Conservation (phyloP, 208 protist genomes). For the Leishmania tarentolae region DNA sequence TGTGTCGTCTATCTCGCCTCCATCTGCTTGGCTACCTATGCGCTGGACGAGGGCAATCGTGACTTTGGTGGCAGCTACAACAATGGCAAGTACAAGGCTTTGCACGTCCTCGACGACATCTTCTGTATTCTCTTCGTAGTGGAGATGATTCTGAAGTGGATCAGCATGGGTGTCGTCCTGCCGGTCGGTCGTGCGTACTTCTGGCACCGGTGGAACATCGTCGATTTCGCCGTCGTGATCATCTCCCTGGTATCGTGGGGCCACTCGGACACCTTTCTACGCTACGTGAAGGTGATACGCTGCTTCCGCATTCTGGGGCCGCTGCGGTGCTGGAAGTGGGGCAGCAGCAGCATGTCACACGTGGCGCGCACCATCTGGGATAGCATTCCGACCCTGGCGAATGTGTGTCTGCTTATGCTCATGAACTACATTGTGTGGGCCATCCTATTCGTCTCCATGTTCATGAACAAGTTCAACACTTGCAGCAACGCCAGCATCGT, state of each 20-base stretch:
- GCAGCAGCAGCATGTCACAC: conserved; percentile 59
- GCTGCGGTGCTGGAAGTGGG: conserved; percentile 54
- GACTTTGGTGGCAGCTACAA: conserved; percentile 69
- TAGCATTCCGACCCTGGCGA: conserved; percentile 79
- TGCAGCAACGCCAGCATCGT: conserved; percentile 58
- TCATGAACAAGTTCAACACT: conserved; percentile 84
- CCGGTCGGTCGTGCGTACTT: conserved; percentile 81
- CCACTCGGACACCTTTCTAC: conserved; percentile 40
- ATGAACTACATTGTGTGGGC: conserved; percentile 93
- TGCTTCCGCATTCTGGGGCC: conserved; percentile 84
- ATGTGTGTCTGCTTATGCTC: conserved; percentile 85
- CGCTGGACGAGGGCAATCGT: conserved; percentile 48
- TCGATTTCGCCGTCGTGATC: conserved; percentile 89
- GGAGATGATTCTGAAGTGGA: conserved; percentile 91
- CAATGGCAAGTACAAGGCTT: conserved; percentile 70
- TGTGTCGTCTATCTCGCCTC: conserved; percentile 71
- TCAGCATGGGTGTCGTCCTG: conserved; percentile 86
- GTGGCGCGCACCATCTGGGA: conserved; percentile 77
- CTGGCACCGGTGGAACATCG: conserved; percentile 88
- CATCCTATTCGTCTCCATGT: conserved; percentile 91
- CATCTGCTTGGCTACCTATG: conserved; percentile 79
- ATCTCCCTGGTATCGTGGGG: conserved; percentile 80
- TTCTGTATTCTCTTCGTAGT: conserved; percentile 83
- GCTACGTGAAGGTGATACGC: conserved; percentile 85
- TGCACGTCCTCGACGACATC: conserved; percentile 84